phyloP scores from a whole-genome alignment of 805 yeast genomes.

The Vanderwaltozyma yarrowii region DNA sequence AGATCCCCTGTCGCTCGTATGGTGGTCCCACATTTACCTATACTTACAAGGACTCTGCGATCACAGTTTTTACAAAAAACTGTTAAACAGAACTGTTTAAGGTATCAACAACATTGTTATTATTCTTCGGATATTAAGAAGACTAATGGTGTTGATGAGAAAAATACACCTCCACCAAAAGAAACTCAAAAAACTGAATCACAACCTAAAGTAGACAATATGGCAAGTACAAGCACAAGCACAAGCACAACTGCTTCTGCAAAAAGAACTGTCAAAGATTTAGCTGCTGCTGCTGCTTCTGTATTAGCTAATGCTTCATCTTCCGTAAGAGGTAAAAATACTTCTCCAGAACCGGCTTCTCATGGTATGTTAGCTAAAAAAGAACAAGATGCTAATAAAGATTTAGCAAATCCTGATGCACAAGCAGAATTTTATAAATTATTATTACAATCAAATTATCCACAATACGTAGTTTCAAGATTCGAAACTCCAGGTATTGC shows the following conservation, averaged over 20 bases:
- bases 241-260: no score
- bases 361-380: slow-evolving; percentile 42
- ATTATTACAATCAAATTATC: slow-evolving; percentile 70
- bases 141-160: no score
- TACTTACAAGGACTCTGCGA: background rate
- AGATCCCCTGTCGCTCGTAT: no score
- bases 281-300: slow-evolving; percentile 2
- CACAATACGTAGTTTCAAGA: slow-evolving; percentile 92
- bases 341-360: slow-evolving; percentile 11
- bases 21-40: no score
- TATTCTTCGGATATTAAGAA: no score
- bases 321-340: slow-evolving; percentile 1
- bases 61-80: no score
- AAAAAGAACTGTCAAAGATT: background rate
- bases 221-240: no score
- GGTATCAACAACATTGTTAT: no score
- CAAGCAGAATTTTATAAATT: slow-evolving; percentile 81
- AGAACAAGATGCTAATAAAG: slow-evolving; percentile 82
- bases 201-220: no score
- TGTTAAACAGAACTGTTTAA: no score
- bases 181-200: no score
- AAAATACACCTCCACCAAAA: no score
- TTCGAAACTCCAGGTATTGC: slow-evolving; percentile 94
- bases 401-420: slow-evolving; percentile 51
- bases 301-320: background rate